A percentile compares a stretch with the other conserved stretches of the same genome.
phyloP scores from a whole-genome alignment of 2,329 filamentous ascomycete species.

The Seiridium unicorne region DNA sequence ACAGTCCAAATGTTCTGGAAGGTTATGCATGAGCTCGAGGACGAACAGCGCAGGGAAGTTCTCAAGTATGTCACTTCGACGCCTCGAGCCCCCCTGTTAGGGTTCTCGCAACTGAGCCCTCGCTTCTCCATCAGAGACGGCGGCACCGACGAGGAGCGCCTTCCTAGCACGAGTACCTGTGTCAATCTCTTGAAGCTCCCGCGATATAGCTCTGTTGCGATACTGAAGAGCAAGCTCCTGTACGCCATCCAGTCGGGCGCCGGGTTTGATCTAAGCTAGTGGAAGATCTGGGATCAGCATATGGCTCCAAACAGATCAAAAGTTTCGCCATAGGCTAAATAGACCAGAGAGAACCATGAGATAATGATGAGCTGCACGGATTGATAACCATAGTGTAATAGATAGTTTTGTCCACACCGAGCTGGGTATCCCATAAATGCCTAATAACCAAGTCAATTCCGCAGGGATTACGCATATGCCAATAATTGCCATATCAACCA shows the following conservation, averaged over 20 bases:
- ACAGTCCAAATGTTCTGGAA: slow-evolving; percentile 89
- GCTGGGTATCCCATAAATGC: no score
- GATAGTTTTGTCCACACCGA: no score
- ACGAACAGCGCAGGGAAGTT: slow-evolving; percentile 78
- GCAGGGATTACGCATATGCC: no score
- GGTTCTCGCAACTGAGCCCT: slow-evolving; percentile 83
- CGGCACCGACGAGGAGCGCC: slow-evolving; percentile 69
- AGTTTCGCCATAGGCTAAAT: no score
- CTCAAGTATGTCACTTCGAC: slow-evolving; percentile 96
- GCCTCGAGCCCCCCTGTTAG: slow-evolving; percentile 82
- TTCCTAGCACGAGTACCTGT: slow-evolving; percentile 94
- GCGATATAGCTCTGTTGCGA: slow-evolving; percentile 65
- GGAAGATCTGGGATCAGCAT: no score
- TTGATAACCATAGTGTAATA: no score
- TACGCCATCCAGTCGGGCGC: slow-evolving; percentile 89
- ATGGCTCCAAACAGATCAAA: no score
- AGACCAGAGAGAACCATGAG: no score
- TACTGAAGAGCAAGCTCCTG: slow-evolving; percentile 75
- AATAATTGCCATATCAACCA: no score
- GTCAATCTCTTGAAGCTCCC: slow-evolving; percentile 94
- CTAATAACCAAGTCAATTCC: no score
- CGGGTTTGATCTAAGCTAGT: slow-evolving; percentile 79
- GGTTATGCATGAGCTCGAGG: slow-evolving; percentile 74
- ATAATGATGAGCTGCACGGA: no score
- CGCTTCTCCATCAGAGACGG: slow-evolving; percentile 87